phyloP scores from a whole-genome alignment of 805 yeast species.

The Komagataella ulmi region DNA sequence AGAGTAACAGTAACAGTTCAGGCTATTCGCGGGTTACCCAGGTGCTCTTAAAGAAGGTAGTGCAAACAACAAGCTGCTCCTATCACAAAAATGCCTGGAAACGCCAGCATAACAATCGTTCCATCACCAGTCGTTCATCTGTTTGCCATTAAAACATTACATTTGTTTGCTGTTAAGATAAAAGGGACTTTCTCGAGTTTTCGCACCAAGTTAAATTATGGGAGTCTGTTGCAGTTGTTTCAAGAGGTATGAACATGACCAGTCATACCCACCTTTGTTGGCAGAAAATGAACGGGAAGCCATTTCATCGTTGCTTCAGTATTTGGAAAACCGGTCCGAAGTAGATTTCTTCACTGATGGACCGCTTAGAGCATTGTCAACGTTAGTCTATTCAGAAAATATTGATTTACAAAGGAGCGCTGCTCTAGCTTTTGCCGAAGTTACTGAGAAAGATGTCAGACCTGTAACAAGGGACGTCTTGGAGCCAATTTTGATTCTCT shows the following conservation, averaged over 20 bases:
- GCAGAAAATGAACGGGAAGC: conserved; percentile 98
- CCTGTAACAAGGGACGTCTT: conserved; percentile 84
- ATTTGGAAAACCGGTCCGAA: conserved; percentile 76
- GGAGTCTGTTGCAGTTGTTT: conserved; percentile 41
- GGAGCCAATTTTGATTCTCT: conserved; percentile 81
- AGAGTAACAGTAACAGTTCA: neutral
- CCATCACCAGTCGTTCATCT: neutral
- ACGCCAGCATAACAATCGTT: neutral
- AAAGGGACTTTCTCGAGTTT: neutral
- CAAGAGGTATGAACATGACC: conserved; percentile 29
- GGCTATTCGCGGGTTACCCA: neutral
- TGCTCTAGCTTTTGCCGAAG: conserved; percentile 96
- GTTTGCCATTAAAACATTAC: neutral
- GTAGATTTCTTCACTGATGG: conserved; percentile 85
- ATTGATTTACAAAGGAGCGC: conserved; percentile 93
- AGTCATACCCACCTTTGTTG: conserved; percentile 62
- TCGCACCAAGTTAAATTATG: conserved; percentile 16
- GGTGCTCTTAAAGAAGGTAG: neutral
- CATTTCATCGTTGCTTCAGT: conserved; percentile 77
- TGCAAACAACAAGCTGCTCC: neutral
- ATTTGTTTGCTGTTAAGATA: neutral
- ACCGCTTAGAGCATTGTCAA: conserved; percentile 78
- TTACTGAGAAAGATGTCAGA: conserved; percentile 90
- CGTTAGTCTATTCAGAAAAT: conserved; percentile 89
- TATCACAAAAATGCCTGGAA: neutral